Evolutionary conservation across 176 grass and related monocot genomes (phyloP), one percentile per base, ranked within the genome.

Genomic region (Zea luxurians): DNA sequence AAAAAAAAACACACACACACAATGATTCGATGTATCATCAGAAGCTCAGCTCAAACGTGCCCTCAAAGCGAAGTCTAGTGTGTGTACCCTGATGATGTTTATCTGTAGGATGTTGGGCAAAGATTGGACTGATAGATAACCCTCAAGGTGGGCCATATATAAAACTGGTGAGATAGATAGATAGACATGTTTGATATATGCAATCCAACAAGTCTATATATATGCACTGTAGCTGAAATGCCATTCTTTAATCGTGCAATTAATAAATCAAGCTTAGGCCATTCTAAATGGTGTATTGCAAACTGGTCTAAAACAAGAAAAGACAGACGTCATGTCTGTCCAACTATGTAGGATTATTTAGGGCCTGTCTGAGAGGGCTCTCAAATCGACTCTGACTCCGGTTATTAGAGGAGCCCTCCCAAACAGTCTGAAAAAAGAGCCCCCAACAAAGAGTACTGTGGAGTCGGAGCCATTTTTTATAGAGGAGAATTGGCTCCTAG

Each of bases 41-140:
- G 27, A 27, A 27, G 27, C 27, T 27, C 27, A 27, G 58, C 15
- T 78, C 66, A 71, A 84, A 78, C 66, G 83, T 84, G 66, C 66
- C 78, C 66, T 55, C 61, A 55, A 84, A 72, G 82, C 16, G 13
- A 48, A 48, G 18, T 71, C 4, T 52, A 69, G 5, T 46, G 35
- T 17, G 15, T 46, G 42, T 74, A 20, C 17, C 17, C 27, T 27
- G 27, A 27, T 18, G 5, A 61, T 75, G 10, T 67, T 5, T 61
- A 34, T 53, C n/a, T 35, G 17, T 62, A 63, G 55, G 8, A 71
- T 78, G 65, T 36, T 52, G 35, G 45, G n/a, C 15, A 53, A 78
- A 61, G 45, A 34, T 50, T 62, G 44, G 40, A 76, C 35, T 50
- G 43, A 17, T 42, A 68, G 43, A 17, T 42, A 68, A 66, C 7